Evolutionary conservation across 2,329 filamentous ascomycete genomes (phyloP).

Genomic region (Exophiala sp.): DNA sequence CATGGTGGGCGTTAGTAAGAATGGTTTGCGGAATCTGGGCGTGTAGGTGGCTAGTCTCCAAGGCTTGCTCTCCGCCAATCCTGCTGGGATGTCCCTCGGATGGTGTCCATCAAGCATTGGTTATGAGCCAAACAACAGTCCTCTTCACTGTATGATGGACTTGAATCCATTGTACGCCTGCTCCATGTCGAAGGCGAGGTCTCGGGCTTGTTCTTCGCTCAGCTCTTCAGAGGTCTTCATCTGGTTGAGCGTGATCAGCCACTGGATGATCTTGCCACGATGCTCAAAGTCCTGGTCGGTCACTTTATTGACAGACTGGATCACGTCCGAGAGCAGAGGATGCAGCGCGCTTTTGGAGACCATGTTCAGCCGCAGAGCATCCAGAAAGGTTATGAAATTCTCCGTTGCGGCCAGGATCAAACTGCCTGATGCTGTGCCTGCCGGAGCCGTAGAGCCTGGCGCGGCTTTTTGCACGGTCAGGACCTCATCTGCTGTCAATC

Average conservation of each 20-base stretch:
- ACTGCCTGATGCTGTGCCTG: slow-evolving; percentile 45
- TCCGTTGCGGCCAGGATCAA: slow-evolving; percentile 88
- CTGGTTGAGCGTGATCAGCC: slow-evolving; percentile 94
- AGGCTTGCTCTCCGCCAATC: too few relatives aligned
- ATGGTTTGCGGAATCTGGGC: too few relatives aligned
- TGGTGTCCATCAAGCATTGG: too few relatives aligned
- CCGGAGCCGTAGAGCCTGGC: slow-evolving; percentile 31
- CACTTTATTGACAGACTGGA: slow-evolving; percentile 95
- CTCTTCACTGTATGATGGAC: slow-evolving; percentile 51
- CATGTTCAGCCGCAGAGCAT: slow-evolving; percentile 86
- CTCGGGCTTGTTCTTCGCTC: slow-evolving; percentile 76
- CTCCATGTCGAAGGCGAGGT: slow-evolving; percentile 89
- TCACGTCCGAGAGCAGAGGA: slow-evolving; percentile 87
- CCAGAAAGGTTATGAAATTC: slow-evolving; percentile 96
- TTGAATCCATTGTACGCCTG: slow-evolving; percentile 94
- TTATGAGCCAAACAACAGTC: too few relatives aligned
- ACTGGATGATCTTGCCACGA: slow-evolving; percentile 95
- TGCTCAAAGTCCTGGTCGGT: slow-evolving; percentile 93
- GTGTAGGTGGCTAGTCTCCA: too few relatives aligned
- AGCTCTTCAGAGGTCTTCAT: slow-evolving; percentile 95
- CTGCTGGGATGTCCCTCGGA: too few relatives aligned
- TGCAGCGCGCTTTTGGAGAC: slow-evolving; percentile 95
- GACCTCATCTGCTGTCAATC: slow-evolving; percentile 63
- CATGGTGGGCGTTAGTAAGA: too few relatives aligned
- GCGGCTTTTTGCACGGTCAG: slow-evolving; percentile 35